These are phyloP conservation scores for Colletotrichum eremochloae DNA, from an alignment of 2,329 filamentous ascomycete genomes.

Conservation along the genomic window DNA sequence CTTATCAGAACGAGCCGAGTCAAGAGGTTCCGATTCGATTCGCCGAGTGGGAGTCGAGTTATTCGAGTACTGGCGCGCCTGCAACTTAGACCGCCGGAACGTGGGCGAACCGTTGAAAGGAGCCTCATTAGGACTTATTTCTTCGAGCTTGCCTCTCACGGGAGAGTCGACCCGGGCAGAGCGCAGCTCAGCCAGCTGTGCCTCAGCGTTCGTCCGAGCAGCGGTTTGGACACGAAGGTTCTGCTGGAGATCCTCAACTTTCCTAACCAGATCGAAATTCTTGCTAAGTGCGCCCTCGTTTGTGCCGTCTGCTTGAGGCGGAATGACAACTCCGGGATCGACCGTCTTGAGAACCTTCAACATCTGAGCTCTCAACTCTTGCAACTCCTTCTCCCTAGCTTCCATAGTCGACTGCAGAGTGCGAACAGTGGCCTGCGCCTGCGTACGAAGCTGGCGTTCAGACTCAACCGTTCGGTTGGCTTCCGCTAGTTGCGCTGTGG, in stretches of 20 bases:
- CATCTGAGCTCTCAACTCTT: constrained; percentile 83
- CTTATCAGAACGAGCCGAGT: constrained; percentile 86
- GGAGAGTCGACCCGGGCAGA: constrained; percentile 76
- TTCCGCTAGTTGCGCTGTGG: constrained; percentile 87
- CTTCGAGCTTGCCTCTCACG: constrained; percentile 83
- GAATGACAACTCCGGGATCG: constrained; percentile 78
- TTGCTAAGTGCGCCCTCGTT: constrained; percentile 73
- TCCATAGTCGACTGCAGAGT: constrained; percentile 85
- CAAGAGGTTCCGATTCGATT: constrained; percentile 72
- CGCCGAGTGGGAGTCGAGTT: constrained; percentile 83
- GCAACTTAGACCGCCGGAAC: constrained; percentile 70
- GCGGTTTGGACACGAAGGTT: constrained; percentile 87
- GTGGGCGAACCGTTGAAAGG: constrained; percentile 81
- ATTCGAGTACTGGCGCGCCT: constrained; percentile 75
- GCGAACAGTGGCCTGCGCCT: constrained; percentile 87
- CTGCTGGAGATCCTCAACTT: constrained; percentile 90
- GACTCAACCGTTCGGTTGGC: constrained; percentile 91
- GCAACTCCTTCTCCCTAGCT: constrained; percentile 82
- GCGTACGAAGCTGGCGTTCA: constrained; percentile 85
- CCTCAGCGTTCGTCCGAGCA: constrained; percentile 84
- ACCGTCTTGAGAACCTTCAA: constrained; percentile 88
- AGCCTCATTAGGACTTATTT: constrained; percentile 87
- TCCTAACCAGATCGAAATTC: constrained; percentile 87
- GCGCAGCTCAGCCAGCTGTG: constrained; percentile 83
- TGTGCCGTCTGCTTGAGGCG: constrained; percentile 69